These are phyloP conservation scores for Geotrichum reessii DNA, from an alignment of 1,139 yeast species.

Conservation along the genomic window DNA sequence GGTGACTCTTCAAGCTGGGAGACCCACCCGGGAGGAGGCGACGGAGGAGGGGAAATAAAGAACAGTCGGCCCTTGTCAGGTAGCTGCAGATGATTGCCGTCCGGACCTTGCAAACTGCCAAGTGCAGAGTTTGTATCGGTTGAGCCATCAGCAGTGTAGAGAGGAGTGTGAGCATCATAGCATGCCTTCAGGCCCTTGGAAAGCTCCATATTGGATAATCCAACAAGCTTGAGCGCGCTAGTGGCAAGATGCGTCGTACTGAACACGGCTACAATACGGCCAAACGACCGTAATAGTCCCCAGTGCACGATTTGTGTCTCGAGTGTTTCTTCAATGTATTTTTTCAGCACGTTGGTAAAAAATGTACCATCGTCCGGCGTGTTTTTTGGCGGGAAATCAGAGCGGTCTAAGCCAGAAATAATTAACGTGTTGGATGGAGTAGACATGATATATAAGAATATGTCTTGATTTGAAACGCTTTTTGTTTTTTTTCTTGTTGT, in stretches of 20 bases:
- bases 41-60: constrained; percentile 43
- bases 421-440: constrained; percentile 25
- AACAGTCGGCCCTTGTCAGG: constrained; percentile 40
- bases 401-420: constrained; percentile 22
- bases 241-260: constrained; percentile 28
- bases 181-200: constrained; percentile 19
- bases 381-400: constrained; percentile 18
- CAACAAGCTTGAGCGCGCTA: constrained; percentile 22
- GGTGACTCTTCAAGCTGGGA: constrained; percentile 38
- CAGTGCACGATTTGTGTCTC: constrained; percentile 28
- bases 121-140: constrained; percentile 9
- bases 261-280: constrained; percentile 37
- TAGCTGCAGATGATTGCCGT: constrained; percentile 30
- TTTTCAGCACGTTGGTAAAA: constrained; percentile 4
- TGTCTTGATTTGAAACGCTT: no score
- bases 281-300: constrained; percentile 36
- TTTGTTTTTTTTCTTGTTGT: no score
- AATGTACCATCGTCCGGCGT: constrained; percentile 3
- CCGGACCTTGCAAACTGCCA: constrained; percentile 10
- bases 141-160: constrained; percentile 9
- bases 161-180: constrained; percentile 25
- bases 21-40: constrained; percentile 43
- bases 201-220: constrained; percentile 7
- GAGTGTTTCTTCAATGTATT: neutral
- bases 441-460: neutral